Percentiles rank a stretch among this genome's conserved stretches.
These are phyloP conservation scores for Kingdonia uniflora DNA, from an alignment of 164 flowering plant species.

Conservation along the genomic window DNA sequence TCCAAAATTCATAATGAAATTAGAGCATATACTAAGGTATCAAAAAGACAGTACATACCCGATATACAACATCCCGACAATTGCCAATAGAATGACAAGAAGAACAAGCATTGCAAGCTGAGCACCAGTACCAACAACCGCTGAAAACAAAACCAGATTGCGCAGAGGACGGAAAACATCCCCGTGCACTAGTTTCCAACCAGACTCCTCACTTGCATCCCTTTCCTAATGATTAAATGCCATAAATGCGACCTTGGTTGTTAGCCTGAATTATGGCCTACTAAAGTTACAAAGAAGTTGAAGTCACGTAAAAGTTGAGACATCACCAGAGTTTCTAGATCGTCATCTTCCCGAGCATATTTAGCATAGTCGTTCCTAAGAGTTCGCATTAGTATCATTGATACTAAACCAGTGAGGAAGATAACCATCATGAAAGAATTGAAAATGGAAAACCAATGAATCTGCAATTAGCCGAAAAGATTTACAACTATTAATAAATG, in stretches of 20 bases:
- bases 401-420: constrained; percentile 96
- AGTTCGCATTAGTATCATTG: constrained; percentile 98
- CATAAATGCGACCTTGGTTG: too few relatives aligned
- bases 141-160: constrained; percentile 68
- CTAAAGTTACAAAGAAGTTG: background rate
- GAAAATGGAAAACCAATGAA: constrained; percentile 97
- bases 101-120: constrained; percentile 90
- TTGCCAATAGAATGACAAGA: constrained; percentile 85
- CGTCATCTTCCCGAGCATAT: constrained; percentile 99
- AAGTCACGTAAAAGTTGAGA: constrained; percentile 1
- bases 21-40: too few relatives aligned
- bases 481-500: too few relatives aligned
- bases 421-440: constrained; percentile 99
- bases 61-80: constrained; percentile 79
- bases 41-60: constrained; percentile 52
- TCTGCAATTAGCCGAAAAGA: constrained; percentile 31
- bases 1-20: too few relatives aligned
- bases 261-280: background rate
- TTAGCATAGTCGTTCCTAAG: constrained; percentile 98
- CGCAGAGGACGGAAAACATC: constrained; percentile 93
- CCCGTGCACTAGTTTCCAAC: constrained; percentile 99
- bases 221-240: constrained; percentile 54
- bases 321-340: constrained; percentile 82
- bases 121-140: constrained; percentile 97
- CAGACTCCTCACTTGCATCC: constrained; percentile 98